These are phyloP conservation scores for Metschnikowia henanensis DNA, from an alignment of 805 yeast genomes.

Conservation along the genomic window DNA sequence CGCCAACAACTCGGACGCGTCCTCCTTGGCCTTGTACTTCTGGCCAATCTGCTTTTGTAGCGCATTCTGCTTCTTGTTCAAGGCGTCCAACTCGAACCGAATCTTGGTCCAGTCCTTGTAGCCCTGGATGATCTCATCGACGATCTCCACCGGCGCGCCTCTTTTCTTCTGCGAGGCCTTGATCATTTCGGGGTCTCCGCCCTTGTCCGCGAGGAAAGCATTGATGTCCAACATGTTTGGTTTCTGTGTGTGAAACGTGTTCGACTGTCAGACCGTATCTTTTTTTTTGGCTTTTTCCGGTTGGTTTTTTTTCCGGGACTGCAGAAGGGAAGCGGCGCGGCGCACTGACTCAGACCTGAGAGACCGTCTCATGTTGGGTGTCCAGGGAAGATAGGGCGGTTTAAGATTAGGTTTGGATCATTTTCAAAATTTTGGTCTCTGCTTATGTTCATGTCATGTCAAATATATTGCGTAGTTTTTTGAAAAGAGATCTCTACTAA, in stretches of 20 bases:
- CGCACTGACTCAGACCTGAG: background rate
- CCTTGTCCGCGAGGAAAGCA: conserved; percentile 92
- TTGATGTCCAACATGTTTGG: conserved; percentile 86
- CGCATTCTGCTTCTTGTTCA: conserved; percentile 85
- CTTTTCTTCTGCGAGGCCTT: conserved; percentile 90
- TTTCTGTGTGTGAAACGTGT: background rate
- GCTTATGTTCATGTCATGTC: no score
- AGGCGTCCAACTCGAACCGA: conserved; percentile 80
- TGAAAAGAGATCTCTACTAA: no score
- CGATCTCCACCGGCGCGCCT: conserved; percentile 91
- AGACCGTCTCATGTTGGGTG: no score
- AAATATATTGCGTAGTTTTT: no score
- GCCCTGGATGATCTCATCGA: conserved; percentile 90
- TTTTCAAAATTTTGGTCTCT: no score
- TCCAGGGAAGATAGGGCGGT: no score
- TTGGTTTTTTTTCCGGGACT: background rate
- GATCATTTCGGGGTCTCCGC: conserved; percentile 91
- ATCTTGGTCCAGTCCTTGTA: conserved; percentile 90
- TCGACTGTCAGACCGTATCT: background rate
- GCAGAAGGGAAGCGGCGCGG: background rate
- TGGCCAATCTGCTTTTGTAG: conserved; percentile 91
- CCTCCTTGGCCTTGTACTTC: conserved; percentile 93
- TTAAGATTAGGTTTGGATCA: no score
- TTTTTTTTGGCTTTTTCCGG: background rate
- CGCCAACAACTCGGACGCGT: conserved; percentile 78